Evolutionary conservation across 768 basidiomycete species (phyloP), one percentile per base, ranked within the genome.

Genomic region (Pulveroboletus sp.): DNA sequence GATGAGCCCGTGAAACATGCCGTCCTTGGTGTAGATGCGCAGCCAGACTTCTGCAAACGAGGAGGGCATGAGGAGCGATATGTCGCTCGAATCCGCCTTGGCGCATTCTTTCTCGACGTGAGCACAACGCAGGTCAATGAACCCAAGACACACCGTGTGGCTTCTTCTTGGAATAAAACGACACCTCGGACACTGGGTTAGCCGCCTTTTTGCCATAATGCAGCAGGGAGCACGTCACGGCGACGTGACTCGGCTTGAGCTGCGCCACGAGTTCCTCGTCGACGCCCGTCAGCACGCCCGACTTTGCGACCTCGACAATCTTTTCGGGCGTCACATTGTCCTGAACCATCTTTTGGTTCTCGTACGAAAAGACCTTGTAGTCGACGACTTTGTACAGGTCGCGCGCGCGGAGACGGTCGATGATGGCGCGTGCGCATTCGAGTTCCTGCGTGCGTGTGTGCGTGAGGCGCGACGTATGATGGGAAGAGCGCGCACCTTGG

Each of bases 191-290:
- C 39, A 91, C 60, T 1, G 90, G 90, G 56, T 87, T 88, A 52
- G 71, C 64, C 37, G 80, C 78, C 53, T 77, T 72, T 81, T 85
- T 87, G 4, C 90, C 90, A 57, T 87, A 85, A 60, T 92, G 90
- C 75, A 91, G 74, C n/a, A 63, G 57, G 2, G 80, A 65, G 13
- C 82, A 70, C 42, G 83, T 78, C 19, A 92, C 85, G 34, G 85
- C 78, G 25, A 92, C 72, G 45, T 88, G 77, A 6, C 73, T 62
- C 1, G 68, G 65, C 14, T 52, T 61, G 11, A 86, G 68, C 9
- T 66, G 65, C 5, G 58, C 55, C 31, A 73, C 67, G 11, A 65
- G 57, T 6, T 55, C 63, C 12, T 63, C 52, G 10, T 68, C 57
- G 0, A 66, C 55, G 4, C 66, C 61, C 1, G 49, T 35, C 39